phyloP scores from a whole-genome alignment of 202 grass and related monocot genomes.

The Zoysia matrella region DNA sequence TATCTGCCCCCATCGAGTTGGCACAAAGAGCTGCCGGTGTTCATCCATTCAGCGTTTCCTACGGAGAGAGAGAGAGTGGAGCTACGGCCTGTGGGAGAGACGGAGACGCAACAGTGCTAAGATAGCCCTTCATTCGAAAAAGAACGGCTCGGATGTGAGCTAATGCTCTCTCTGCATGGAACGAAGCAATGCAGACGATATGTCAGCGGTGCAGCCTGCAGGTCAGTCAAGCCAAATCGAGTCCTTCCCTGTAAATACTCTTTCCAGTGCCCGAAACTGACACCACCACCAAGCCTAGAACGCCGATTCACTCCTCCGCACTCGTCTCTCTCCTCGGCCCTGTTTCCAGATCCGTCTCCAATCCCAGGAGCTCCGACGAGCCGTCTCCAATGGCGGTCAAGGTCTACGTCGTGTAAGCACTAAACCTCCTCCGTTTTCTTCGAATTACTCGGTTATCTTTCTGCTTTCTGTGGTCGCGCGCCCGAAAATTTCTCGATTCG shows the following conservation, averaged over 20 bases:
- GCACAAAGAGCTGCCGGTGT: too few relatives aligned
- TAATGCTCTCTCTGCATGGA: too few relatives aligned
- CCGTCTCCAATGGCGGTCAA: constrained; percentile 70
- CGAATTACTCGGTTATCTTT: constrained; percentile 2
- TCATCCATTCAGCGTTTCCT: too few relatives aligned
- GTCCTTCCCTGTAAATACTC: constrained; percentile 43
- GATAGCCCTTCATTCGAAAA: too few relatives aligned
- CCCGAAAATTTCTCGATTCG: neutral
- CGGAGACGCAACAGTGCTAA: too few relatives aligned
- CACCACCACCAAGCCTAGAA: too few relatives aligned
- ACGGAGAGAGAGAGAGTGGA: too few relatives aligned
- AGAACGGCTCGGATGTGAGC: too few relatives aligned
- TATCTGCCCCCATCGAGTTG: too few relatives aligned
- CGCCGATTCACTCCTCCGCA: neutral
- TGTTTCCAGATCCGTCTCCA: constrained; percentile 30
- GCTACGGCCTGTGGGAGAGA: too few relatives aligned
- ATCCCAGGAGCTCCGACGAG: constrained; percentile 26
- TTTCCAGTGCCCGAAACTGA: constrained; percentile 2
- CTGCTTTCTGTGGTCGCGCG: neutral
- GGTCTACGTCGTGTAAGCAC: constrained; percentile 91
- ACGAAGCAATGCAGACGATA: too few relatives aligned
- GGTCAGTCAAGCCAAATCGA: constrained; percentile 38
- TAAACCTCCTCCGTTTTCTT: constrained; percentile 24
- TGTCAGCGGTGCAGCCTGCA: too few relatives aligned
- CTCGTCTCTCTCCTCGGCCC: neutral